phyloP scores from a whole-genome alignment of 306 rosid genomes.

The Luffa acutangula region DNA sequence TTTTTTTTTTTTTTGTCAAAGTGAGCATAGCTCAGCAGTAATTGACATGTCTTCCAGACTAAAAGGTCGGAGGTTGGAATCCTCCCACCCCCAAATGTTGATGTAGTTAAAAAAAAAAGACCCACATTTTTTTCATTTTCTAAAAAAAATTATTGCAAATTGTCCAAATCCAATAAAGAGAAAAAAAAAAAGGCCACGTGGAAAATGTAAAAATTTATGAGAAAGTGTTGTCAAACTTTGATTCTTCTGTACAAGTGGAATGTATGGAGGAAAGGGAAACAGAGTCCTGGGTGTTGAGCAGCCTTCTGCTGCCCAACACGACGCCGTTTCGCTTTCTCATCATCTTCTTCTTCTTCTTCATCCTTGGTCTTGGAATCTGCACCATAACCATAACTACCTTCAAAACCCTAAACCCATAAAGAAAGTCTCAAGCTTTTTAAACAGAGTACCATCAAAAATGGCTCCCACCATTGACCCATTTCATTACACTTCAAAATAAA shows the following conservation, averaged over 20 bases:
- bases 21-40: no score
- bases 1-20: no score
- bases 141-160: no score
- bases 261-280: background rate
- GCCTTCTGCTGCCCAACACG: background rate
- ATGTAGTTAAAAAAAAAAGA: no score
- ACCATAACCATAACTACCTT: background rate
- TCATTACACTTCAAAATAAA: background rate
- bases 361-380: background rate
- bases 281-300: background rate
- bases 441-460: background rate
- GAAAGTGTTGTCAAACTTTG: background rate
- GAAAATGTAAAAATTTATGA: background rate
- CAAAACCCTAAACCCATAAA: background rate
- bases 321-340: background rate
- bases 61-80: no score
- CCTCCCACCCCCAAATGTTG: no score
- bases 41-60: no score
- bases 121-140: no score
- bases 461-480: background rate
- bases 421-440: background rate
- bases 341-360: background rate
- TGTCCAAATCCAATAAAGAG: no score
- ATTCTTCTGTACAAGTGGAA: background rate
- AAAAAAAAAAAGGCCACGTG: background rate